phyloP scores from a whole-genome alignment of 345 rosid species.

The Linum tenue region DNA sequence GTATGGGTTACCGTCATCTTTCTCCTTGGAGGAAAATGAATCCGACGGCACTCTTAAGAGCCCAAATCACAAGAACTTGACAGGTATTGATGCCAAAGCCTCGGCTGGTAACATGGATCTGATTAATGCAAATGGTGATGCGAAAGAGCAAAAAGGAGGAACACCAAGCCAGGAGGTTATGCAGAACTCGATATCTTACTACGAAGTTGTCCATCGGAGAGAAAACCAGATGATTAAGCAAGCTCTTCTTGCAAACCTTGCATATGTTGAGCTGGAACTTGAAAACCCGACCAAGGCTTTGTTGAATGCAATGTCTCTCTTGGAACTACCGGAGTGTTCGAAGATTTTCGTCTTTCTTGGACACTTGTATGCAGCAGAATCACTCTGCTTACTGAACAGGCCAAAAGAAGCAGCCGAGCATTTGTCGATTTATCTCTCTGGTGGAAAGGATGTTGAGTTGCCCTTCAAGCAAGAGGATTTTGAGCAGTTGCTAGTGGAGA shows the following conservation, averaged over 20 bases:
- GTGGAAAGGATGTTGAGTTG: slow-evolving; percentile 43
- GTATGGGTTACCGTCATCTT: slow-evolving; percentile 29
- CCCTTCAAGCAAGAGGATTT: slow-evolving; percentile 69
- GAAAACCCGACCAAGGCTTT: slow-evolving; percentile 78
- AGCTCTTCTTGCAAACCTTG: slow-evolving; percentile 68
- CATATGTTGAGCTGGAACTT: slow-evolving; percentile 81
- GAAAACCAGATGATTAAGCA: slow-evolving; percentile 60
- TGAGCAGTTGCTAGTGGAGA: slow-evolving; percentile 48
- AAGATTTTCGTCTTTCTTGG: slow-evolving; percentile 66
- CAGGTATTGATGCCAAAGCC: slow-evolving; percentile 30
- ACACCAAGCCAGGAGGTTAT: slow-evolving; percentile 55
- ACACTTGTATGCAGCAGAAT: slow-evolving; percentile 86
- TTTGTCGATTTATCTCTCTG: slow-evolving; percentile 54
- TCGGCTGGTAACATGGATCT: slow-evolving; percentile 39
- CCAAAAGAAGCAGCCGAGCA: slow-evolving; percentile 74
- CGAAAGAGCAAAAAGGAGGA: slow-evolving; percentile 67
- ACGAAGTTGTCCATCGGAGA: slow-evolving; percentile 36
- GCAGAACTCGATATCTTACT: slow-evolving; percentile 49
- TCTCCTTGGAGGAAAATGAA: slow-evolving; percentile 40
- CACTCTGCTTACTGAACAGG: slow-evolving; percentile 76
- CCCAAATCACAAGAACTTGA: slow-evolving; percentile 32
- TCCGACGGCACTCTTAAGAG: slow-evolving; percentile 32
- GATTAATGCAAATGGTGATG: slow-evolving; percentile 54
- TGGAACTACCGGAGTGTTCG: slow-evolving; percentile 61
- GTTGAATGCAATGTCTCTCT: slow-evolving; percentile 53